Conservation (phyloP, 129 eudicot genomes). For the Ambrosia trifida region DNA sequence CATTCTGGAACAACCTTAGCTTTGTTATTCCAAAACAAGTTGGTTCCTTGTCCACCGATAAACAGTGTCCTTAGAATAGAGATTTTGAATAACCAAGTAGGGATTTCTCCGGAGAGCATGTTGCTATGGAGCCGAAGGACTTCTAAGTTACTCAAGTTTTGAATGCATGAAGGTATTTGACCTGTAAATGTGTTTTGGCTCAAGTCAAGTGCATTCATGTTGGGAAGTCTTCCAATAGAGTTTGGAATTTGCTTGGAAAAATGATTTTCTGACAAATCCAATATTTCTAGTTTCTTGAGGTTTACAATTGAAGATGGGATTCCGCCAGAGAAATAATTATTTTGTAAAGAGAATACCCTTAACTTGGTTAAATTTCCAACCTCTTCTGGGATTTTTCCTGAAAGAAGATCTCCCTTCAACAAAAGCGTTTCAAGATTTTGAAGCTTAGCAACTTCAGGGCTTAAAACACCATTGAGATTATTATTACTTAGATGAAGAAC, state of each 20-base stretch:
- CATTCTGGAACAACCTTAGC: slow-evolving; percentile 46
- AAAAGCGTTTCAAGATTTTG: slow-evolving; percentile 28
- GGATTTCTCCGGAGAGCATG: slow-evolving; percentile 44
- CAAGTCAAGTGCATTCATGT: slow-evolving; percentile 40
- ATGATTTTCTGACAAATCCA: slow-evolving; percentile 42
- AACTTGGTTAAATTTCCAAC: slow-evolving; percentile 48
- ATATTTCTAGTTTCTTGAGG: slow-evolving; percentile 32
- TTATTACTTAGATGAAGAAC: slow-evolving; percentile 48
- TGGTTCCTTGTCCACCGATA: slow-evolving; percentile 43
- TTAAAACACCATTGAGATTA: slow-evolving; percentile 33
- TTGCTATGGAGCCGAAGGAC: slow-evolving; percentile 38
- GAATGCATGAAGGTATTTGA: slow-evolving; percentile 40
- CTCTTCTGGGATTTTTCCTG: slow-evolving; percentile 38
- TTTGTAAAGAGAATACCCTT: slow-evolving; percentile 27
- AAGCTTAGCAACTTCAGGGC: slow-evolving; percentile 42
- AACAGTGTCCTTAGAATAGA: slow-evolving; percentile 29
- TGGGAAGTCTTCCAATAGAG: slow-evolving; percentile 38
- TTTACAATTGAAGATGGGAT: slow-evolving; percentile 41
- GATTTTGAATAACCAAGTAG: slow-evolving; percentile 46
- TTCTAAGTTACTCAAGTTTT: slow-evolving; percentile 39
- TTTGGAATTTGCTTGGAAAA: slow-evolving; percentile 41
- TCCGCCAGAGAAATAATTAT: slow-evolving; percentile 39
- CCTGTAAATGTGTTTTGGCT: slow-evolving; percentile 47
- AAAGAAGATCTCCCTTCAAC: slow-evolving; percentile 39
- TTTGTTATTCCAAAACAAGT: slow-evolving; percentile 45